phyloP scores from a whole-genome alignment of 2,329 filamentous ascomycete genomes.

The Apiospora rasikravindrae region DNA sequence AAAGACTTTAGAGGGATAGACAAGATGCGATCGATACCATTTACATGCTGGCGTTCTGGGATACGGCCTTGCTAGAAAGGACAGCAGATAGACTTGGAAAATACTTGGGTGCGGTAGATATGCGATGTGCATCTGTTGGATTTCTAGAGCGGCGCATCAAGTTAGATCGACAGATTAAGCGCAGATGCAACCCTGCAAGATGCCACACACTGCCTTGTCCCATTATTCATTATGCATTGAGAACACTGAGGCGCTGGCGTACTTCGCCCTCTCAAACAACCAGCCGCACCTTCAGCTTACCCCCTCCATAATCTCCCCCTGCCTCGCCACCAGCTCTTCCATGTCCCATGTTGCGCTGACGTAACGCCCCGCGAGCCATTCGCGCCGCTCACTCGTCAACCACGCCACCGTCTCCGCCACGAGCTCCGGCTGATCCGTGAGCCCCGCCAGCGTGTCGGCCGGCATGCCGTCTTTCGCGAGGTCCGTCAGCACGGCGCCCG shows the following conservation, averaged over 20 bases:
- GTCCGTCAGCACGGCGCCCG: constrained; percentile 47
- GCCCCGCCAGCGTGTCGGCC: constrained; percentile 38
- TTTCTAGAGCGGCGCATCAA: not conserved
- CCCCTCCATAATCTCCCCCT: constrained; percentile 36
- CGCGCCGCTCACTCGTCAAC: constrained; percentile 34
- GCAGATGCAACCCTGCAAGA: no score
- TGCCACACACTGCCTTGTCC: no score
- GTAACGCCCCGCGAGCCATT: constrained; percentile 44
- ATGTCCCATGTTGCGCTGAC: constrained; percentile 47
- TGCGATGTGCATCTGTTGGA: not conserved
- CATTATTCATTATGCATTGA: not conserved
- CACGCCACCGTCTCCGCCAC: constrained; percentile 39
- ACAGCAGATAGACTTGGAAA: not conserved
- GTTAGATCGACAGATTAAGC: not conserved
- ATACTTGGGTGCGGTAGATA: no score
- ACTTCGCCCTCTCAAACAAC: constrained; percentile 26
- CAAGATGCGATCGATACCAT: not conserved
- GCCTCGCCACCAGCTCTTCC: constrained; percentile 39
- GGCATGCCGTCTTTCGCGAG: constrained; percentile 34
- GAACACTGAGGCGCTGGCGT: not conserved
- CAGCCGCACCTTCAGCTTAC: constrained; percentile 36
- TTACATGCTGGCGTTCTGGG: not conserved
- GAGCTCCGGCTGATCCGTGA: constrained; percentile 34
- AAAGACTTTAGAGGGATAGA: not conserved
- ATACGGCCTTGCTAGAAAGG: not conserved